A percentile compares a stretch with the other conserved stretches of the same genome.
These are phyloP conservation scores for Chamaecyparis obtusa DNA, from an alignment of 75 land plant species.

Conservation along the genomic window DNA sequence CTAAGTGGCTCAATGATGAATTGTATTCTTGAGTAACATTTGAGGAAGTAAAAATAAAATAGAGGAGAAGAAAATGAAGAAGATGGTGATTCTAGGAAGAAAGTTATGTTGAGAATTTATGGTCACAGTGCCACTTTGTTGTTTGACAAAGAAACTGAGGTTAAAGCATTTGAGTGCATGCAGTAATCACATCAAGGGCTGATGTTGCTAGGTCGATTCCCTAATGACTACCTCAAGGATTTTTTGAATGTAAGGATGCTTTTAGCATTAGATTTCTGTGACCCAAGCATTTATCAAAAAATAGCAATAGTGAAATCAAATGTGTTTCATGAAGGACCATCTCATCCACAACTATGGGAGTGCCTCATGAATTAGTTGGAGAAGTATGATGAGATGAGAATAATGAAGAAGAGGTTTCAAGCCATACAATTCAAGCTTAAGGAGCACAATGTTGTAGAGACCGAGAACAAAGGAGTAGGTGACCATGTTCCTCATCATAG, in stretches of 20 bases:
- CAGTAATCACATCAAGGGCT: conserved; percentile 76
- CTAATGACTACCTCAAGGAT: conserved; percentile 76
- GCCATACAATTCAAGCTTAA: too few relatives aligned
- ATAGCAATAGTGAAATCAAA: too few relatives aligned
- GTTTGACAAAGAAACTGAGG: conserved; percentile 72
- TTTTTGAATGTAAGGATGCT: conserved; percentile 87
- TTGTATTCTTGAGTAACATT: conserved; percentile 70
- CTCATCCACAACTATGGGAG: too few relatives aligned
- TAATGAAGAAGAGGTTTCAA: too few relatives aligned
- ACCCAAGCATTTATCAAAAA: too few relatives aligned
- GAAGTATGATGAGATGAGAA: too few relatives aligned
- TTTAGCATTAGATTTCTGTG: too few relatives aligned
- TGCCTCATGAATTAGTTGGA: too few relatives aligned
- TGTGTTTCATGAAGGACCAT: too few relatives aligned
- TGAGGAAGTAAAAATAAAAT: conserved; percentile 39
- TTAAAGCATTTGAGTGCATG: conserved; percentile 80
- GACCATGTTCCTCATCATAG: too few relatives aligned
- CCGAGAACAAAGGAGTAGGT: too few relatives aligned
- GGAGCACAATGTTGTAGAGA: too few relatives aligned
- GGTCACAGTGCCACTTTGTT: conserved; percentile 77
- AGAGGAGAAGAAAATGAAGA: conserved; percentile 36
- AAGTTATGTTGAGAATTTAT: conserved; percentile 73
- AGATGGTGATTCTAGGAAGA: conserved; percentile 21
- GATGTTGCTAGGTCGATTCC: conserved; percentile 57
- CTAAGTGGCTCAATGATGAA: conserved; percentile 96